Conservation (phyloP, 352 stramenopile genomes). For the Globisporangium irregulare region DNA sequence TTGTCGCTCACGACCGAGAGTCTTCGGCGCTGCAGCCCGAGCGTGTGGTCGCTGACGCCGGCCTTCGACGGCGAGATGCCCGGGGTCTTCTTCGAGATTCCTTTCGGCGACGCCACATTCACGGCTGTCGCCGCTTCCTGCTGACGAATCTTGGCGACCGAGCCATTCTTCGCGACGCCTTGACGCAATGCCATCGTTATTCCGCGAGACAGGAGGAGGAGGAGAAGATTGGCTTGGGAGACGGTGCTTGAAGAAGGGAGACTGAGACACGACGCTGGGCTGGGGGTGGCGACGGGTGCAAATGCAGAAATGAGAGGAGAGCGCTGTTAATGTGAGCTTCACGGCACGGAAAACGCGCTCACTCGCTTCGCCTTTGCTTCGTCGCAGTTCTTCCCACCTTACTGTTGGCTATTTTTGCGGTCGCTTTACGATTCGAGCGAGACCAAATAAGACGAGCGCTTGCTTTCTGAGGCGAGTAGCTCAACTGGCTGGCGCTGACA, state of each 20-base stretch:
- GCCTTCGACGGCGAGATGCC: constrained; percentile 36
- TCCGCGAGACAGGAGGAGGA: not conserved
- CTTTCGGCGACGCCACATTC: constrained; percentile 80
- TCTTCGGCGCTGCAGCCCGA: constrained; percentile 59
- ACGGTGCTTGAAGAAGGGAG: constrained; percentile 4
- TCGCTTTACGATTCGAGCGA: not conserved
- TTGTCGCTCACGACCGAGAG: constrained; percentile 80
- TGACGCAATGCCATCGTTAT: constrained; percentile 41
- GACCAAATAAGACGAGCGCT: not conserved
- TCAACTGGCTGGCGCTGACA: not conserved
- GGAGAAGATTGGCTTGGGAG: not conserved
- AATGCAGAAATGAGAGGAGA: constrained; percentile 13
- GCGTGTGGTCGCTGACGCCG: constrained; percentile 45
- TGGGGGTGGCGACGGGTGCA: not conserved
- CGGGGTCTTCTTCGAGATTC: constrained; percentile 73
- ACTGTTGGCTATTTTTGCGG: not conserved
- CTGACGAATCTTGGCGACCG: constrained; percentile 52
- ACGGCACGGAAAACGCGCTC: not conserved
- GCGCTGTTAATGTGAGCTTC: not conserved
- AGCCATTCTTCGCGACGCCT: constrained; percentile 40
- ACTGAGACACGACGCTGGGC: constrained; percentile 6
- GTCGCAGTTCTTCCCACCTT: not conserved
- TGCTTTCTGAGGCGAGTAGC: not conserved
- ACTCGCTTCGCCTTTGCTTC: not conserved
- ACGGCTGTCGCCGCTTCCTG: constrained; percentile 47